These are phyloP conservation scores for Penicillium coprophilum DNA, from an alignment of 495 filamentous ascomycete species.

Conservation along the genomic window DNA sequence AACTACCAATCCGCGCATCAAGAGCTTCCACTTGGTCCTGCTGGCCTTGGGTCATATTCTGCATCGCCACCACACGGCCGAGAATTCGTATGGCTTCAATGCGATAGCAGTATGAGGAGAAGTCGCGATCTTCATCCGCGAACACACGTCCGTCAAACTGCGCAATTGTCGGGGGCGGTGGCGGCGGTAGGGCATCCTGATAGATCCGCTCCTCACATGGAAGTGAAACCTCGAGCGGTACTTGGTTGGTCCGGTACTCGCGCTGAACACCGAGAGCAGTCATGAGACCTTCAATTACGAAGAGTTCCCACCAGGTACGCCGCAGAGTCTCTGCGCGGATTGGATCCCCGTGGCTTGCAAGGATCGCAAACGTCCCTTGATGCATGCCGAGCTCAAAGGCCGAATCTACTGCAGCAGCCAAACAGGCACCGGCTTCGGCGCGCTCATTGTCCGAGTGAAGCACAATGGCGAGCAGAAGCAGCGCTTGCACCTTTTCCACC, in stretches of 20 bases:
- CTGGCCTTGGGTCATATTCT: slow-evolving; percentile 40
- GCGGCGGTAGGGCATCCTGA: slow-evolving; percentile 41
- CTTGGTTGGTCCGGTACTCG: slow-evolving; percentile 34
- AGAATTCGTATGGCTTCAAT: slow-evolving; percentile 70
- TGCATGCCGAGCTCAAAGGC: slow-evolving; percentile 78
- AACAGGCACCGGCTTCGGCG: slow-evolving; percentile 61
- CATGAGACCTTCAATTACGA: slow-evolving; percentile 65
- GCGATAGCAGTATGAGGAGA: slow-evolving; percentile 49
- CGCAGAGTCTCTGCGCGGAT: slow-evolving; percentile 74
- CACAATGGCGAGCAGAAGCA: slow-evolving; percentile 73
- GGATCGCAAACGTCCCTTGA: slow-evolving; percentile 49
- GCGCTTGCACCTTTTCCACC: slow-evolving; percentile 64
- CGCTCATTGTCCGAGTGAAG: slow-evolving; percentile 74
- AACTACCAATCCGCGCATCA: slow-evolving; percentile 77
- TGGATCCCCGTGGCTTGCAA: slow-evolving; percentile 48
- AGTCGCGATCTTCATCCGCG: slow-evolving; percentile 46
- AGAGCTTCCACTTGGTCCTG: slow-evolving; percentile 54
- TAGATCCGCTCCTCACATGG: slow-evolving; percentile 52
- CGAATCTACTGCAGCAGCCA: slow-evolving; percentile 63
- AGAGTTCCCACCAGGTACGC: slow-evolving; percentile 91
- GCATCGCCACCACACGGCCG: slow-evolving; percentile 63
- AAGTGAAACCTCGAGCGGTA: slow-evolving; percentile 41
- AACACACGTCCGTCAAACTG: slow-evolving; percentile 49
- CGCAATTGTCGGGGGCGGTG: slow-evolving; percentile 38
- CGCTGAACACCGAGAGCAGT: slow-evolving; percentile 47